Evolutionary conservation across 2,329 filamentous ascomycete species (phyloP), one percentile per base, ranked within the genome.

Genomic region (Hypoxylon sp.): DNA sequence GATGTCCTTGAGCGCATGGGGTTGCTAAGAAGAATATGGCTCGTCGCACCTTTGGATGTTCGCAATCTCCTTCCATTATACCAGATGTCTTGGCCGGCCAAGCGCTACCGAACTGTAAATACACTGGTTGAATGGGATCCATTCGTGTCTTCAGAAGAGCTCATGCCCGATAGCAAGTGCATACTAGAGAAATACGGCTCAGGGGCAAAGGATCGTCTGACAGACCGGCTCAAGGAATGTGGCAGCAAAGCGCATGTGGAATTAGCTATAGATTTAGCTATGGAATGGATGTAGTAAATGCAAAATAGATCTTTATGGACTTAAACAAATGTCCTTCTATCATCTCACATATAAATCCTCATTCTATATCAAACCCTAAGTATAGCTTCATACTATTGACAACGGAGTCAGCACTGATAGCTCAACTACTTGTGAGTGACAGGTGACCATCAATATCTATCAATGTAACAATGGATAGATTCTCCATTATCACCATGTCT

Each of bases 1-100:
- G 6, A 11, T 13, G 11, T 64, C 15, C 27, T 64, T 7, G 1
- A 17, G 1, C 3, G 21, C 5, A 58, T 64, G 61, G 31, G 46
- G 15, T 31, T 7, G 10, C 27, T 64, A 19, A 39, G 52, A 19
- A 13, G 19, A 2, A 29, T 64, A 11, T 54, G n/a, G 8, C 29
- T 57, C 13, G 35, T 62, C 21, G 11, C 13, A 13, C 51, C 59
- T 4, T 29, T 2, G 48, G 4, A 52, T 39, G 2, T n/a, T 7
- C 6, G 5, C 15, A 17, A 15, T 37, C 32, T 27, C 24, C 31
- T 32, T 4, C 29, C 29, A 31, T 31, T 7, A 31, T 3, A 31
- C 29, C 29, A 31, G n/a, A n/a, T n/a, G n/a, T n/a, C n/a, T n/a
- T 27, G 24, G 24, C 24, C 31, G 31, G 5, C 31, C 31, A 32